A percentile compares a stretch with the other conserved stretches of the same genome.
Conservation (phyloP, 805 yeast genomes). For the Lachancea quebecensis region DNA sequence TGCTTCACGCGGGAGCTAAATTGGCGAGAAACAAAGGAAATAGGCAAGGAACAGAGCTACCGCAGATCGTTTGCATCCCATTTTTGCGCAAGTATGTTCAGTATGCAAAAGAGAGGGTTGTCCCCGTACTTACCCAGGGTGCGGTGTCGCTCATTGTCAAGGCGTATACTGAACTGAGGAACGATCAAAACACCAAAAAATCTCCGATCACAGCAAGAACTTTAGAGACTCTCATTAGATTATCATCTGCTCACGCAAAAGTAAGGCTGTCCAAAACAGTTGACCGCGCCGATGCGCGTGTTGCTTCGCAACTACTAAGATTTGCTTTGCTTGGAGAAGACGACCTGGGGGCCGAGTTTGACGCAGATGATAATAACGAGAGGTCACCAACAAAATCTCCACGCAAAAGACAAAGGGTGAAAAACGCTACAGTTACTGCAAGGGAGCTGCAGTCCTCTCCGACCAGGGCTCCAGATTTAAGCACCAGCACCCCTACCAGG, state of each 20-base stretch:
- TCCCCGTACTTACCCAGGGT: conserved; percentile 68
- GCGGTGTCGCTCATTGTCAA: conserved; percentile 79
- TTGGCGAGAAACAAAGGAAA: conserved; percentile 33
- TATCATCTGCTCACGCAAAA: conserved; percentile 94
- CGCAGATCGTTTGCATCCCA: conserved; percentile 61
- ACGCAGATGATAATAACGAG: conserved; percentile 23
- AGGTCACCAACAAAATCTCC: conserved; percentile 34
- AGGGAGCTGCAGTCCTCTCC: conserved; percentile 4
- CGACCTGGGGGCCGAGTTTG: conserved; percentile 22
- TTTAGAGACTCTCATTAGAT: conserved; percentile 87
- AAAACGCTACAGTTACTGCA: conserved; percentile 19
- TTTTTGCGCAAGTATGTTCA: conserved; percentile 89
- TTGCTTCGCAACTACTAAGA: conserved; percentile 79
- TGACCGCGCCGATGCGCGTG: conserved; percentile 68
- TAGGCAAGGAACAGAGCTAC: conserved; percentile 31
- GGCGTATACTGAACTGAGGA: conserved; percentile 75
- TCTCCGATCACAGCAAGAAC: conserved; percentile 99
- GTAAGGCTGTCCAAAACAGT: conserved; percentile 77
- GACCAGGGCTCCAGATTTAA: not conserved
- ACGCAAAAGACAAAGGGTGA: conserved; percentile 30
- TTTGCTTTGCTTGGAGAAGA: conserved; percentile 63
- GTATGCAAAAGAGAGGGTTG: conserved; percentile 82
- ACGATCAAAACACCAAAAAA: conserved; percentile 71
- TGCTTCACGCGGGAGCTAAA: conserved; percentile 73
- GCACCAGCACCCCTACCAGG: conserved; percentile 25